Evolutionary conservation across 1,284 basidiomycete genomes (phyloP).

Genomic region (Earliella scabrosa): DNA sequence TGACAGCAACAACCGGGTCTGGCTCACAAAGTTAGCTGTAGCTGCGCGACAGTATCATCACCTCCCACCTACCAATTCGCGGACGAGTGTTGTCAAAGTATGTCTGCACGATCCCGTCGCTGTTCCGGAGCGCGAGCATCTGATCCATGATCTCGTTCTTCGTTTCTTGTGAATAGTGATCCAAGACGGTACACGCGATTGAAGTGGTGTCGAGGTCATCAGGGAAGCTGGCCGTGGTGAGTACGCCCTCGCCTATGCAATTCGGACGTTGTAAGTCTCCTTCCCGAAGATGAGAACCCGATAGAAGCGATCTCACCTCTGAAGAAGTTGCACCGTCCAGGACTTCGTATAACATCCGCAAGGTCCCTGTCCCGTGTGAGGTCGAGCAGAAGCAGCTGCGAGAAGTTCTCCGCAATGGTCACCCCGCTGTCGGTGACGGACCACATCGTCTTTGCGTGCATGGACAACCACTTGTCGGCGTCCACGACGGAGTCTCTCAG

Average conservation of each 20-base stretch:
- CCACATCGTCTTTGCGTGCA: slow-evolving; percentile 44
- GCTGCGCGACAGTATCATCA: slow-evolving; percentile 32
- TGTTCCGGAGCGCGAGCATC: slow-evolving; percentile 5
- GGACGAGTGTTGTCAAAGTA: slow-evolving; percentile 14
- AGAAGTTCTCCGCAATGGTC: slow-evolving; percentile 52
- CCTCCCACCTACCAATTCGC: slow-evolving; percentile 42
- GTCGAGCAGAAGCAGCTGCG: slow-evolving; percentile 60
- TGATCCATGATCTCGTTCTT: slow-evolving; percentile 13
- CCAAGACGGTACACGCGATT: slow-evolving; percentile 1
- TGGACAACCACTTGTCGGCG: slow-evolving; percentile 43
- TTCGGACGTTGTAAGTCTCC: not conserved
- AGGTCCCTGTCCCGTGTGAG: slow-evolving; percentile 43
- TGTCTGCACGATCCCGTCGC: slow-evolving; percentile 13
- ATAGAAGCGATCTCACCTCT: not conserved
- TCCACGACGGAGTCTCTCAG: slow-evolving; percentile 48
- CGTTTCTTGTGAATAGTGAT: not conserved
- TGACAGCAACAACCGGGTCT: slow-evolving; percentile 51
- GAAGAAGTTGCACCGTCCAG: slow-evolving; percentile 49
- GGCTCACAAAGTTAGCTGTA: not conserved
- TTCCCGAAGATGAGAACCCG: not conserved
- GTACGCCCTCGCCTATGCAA: not conserved
- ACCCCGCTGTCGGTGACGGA: slow-evolving; percentile 51
- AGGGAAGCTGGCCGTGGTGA: slow-evolving; percentile 32
- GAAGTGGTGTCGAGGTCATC: slow-evolving; percentile 45
- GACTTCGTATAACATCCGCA: slow-evolving; percentile 50